phyloP scores from a whole-genome alignment of 2,329 filamentous ascomycete genomes.

The Colletotrichum agaves region DNA sequence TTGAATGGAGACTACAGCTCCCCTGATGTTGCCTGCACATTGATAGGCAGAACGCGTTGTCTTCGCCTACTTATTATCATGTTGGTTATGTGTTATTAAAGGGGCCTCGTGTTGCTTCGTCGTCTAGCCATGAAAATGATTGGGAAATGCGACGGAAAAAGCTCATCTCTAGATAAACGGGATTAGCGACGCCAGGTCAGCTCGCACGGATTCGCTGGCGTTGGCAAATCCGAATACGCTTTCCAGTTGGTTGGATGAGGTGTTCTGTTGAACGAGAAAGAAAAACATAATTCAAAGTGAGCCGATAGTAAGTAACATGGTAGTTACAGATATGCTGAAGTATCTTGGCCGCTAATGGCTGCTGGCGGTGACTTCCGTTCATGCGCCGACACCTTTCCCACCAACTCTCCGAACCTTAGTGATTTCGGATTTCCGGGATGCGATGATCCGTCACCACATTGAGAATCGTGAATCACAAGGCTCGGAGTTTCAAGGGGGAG shows the following conservation, averaged over 20 bases:
- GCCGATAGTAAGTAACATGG: not conserved
- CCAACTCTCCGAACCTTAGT: not conserved
- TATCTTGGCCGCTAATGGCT: not conserved
- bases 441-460: not conserved
- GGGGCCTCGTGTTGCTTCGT: too few species aligned
- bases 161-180: too few species aligned
- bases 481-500: too few species aligned
- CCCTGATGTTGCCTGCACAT: too few species aligned
- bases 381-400: not conserved
- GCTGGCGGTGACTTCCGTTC: conserved; percentile 4
- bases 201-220: not conserved
- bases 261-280: not conserved
- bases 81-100: too few species aligned
- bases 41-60: too few species aligned
- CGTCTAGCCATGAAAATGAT: too few species aligned
- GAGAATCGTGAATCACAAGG: not conserved
- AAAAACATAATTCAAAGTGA: not conserved
- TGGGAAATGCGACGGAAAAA: too few species aligned
- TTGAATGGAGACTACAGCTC: not conserved
- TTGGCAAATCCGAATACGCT: not conserved
- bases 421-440: not conserved
- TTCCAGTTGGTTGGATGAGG: not conserved
- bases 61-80: too few species aligned
- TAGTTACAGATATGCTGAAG: not conserved
- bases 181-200: not conserved